Evolutionary conservation across 2,329 filamentous ascomycete species (phyloP), one percentile per base, ranked within the genome.

Genomic region (Fonsecaea multimorphosa): DNA sequence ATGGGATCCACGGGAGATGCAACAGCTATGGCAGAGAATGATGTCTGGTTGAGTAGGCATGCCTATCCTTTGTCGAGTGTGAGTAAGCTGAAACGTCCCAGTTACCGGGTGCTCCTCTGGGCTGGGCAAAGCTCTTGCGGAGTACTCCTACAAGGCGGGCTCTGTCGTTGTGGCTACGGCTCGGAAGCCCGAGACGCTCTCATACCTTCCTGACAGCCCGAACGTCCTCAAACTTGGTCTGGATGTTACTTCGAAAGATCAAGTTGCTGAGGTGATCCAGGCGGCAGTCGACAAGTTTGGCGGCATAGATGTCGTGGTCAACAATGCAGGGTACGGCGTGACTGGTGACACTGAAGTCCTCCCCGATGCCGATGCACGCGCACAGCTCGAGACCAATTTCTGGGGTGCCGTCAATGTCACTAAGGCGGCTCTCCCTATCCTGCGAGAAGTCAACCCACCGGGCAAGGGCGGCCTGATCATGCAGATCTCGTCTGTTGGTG

Each of bases 361-460:
- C 7, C 40, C 58, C 9, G 58, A 60, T 29, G 58, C 58, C 16
- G 58, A 60, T 51, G 58, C 61, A 12, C 40, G 61, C 38, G 54
- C 49, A 16, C 53, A 63, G 29, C 31, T 62, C 16, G 83, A 88
- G 60, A 80, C 85, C 61, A 88, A 88, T 71, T 84, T 87, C 70
- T 86, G 84, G 62, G 86, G 86, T 2, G 74, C 86, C 0, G 74
- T 87, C 2, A 78, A 83, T 53, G 81, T 86, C 0, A 86, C 84
- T 5, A 63, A 59, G 44, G 65, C 67, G 27, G 71, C 68, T 7
- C 32, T 74, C 11, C 61, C 59, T 22, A 36, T 72, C 6, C 69
- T 74, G 36, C 63, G 71, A 22, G 70, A 73, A 49, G 19, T 61
- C 22, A 71, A 71, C 24, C 46, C 58, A 75, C 62, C 34, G 1